These are phyloP conservation scores for Ogataea paradorogensis DNA, from an alignment of 805 yeast genomes.

Conservation along the genomic window DNA sequence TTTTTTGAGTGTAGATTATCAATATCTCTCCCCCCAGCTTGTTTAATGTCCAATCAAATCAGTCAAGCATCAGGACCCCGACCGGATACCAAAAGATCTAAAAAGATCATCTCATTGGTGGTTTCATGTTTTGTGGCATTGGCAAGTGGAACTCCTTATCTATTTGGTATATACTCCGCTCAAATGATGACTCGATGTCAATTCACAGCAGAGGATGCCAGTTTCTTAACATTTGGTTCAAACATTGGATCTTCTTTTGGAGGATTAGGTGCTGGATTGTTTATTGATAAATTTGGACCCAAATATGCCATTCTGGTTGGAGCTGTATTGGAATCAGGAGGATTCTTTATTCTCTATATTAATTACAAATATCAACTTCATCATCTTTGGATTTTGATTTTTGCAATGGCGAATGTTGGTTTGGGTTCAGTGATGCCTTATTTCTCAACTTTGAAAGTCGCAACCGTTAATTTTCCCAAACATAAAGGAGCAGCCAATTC, in stretches of 20 bases:
- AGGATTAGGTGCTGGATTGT: conserved; percentile 67
- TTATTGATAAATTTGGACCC: conserved; percentile 63
- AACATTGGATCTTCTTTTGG: conserved; percentile 66
- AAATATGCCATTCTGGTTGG: conserved; percentile 52
- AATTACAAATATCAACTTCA: conserved; percentile 43
- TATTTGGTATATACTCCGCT: conserved; percentile 75
- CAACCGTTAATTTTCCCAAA: conserved; percentile 64
- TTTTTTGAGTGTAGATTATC: background rate
- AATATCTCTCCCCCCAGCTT: no score
- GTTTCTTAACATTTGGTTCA: conserved; percentile 59
- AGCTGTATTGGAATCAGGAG: conserved; percentile 48
- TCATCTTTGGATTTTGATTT: conserved; percentile 41
- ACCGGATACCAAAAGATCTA: background rate
- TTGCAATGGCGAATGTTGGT: conserved; percentile 54
- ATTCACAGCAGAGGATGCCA: conserved; percentile 58
- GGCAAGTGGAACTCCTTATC: conserved; percentile 74
- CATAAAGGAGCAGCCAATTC: conserved; percentile 72
- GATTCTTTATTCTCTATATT: conserved; percentile 49
- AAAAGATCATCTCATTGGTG: conserved; percentile 11
- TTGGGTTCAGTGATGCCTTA: conserved; percentile 62
- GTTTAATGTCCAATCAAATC: conserved; percentile 7
- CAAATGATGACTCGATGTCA: conserved; percentile 58
- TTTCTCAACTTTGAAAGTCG: conserved; percentile 56
- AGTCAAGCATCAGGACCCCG: background rate
- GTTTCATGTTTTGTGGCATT: conserved; percentile 27